A percentile compares a stretch with the other conserved stretches of the same genome.
Conservation (phyloP, 176 grass and related monocot species). For the Eleusine coracana region DNA sequence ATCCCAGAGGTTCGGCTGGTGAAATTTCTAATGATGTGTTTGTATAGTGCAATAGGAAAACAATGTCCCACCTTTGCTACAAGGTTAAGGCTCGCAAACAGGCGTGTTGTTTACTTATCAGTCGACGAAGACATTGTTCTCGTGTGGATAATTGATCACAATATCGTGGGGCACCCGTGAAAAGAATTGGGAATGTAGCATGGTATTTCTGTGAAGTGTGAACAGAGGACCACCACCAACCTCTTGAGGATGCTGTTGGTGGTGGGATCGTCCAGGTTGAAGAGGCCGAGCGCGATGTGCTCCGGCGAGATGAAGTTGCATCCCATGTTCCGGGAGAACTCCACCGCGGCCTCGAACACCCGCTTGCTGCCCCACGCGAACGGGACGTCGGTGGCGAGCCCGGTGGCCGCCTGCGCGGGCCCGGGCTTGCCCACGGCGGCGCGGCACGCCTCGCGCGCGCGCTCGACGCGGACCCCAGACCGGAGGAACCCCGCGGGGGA, state of each 20-base stretch:
- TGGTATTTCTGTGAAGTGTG: background rate
- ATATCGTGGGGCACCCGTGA: background rate
- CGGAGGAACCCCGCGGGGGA: slow-evolving; percentile 67
- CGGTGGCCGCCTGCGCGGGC: slow-evolving; percentile 20
- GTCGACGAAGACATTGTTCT: background rate
- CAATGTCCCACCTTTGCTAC: background rate
- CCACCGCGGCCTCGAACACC: slow-evolving; percentile 71
- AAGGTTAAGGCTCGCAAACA: background rate
- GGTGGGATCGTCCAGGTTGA: slow-evolving; percentile 70
- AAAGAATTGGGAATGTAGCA: slow-evolving; percentile 24
- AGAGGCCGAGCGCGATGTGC: slow-evolving; percentile 84
- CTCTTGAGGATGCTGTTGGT: slow-evolving; percentile 71
- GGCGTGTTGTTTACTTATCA: background rate
- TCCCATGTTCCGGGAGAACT: slow-evolving; percentile 75
- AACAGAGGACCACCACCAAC: slow-evolving; percentile 40
- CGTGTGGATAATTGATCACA: background rate
- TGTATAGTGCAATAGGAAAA: background rate
- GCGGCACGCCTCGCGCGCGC: slow-evolving; percentile 75
- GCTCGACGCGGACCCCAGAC: slow-evolving; percentile 71
- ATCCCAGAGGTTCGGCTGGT: background rate
- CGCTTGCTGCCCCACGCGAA: slow-evolving; percentile 77
- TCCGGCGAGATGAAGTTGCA: slow-evolving; percentile 89
- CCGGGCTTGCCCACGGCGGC: slow-evolving; percentile 21
- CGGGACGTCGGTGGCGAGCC: slow-evolving; percentile 68
- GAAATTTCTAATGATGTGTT: background rate